A percentile compares a stretch with the other conserved stretches of the same genome.
These are phyloP conservation scores for Alternaria incomplexa DNA, from an alignment of 2,329 filamentous ascomycete genomes.

Conservation along the genomic window DNA sequence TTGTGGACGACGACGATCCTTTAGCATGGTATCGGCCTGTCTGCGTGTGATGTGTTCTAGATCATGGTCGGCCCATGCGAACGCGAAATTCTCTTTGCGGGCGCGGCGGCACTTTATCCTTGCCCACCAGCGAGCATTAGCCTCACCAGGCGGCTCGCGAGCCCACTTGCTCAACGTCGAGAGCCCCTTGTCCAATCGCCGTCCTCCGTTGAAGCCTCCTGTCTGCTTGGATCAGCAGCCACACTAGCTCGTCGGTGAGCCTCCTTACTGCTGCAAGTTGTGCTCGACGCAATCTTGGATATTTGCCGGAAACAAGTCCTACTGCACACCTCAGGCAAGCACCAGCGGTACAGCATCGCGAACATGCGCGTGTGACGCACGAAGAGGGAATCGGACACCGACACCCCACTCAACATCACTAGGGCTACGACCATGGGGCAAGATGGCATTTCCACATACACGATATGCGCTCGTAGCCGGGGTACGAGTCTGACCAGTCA, in stretches of 20 bases:
- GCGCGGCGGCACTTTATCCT: conserved; percentile 32
- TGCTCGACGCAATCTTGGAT: conserved; percentile 1
- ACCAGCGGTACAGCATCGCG: conserved; percentile 1
- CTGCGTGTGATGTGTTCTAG: conserved; percentile 40
- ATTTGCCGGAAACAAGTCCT: conserved; percentile 9
- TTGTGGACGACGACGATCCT: conserved; percentile 32
- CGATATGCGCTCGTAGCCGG: conserved; percentile 8
- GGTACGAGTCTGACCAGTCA: conserved; percentile 11
- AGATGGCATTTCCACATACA: conserved; percentile 5
- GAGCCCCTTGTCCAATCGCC: conserved; percentile 21
- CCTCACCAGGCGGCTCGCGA: conserved; percentile 19
- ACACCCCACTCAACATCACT: background rate
- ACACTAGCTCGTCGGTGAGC: conserved; percentile 21
- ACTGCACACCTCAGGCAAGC: conserved; percentile 7
- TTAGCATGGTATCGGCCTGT: conserved; percentile 17
- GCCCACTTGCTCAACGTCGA: conserved; percentile 24
- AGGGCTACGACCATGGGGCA: conserved; percentile 2
- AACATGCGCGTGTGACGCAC: conserved; percentile 2
- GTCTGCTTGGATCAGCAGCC: conserved; percentile 15
- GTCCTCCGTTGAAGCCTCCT: conserved; percentile 13
- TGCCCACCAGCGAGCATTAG: conserved; percentile 24
- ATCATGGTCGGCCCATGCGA: conserved; percentile 32
- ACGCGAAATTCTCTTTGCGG: conserved; percentile 35
- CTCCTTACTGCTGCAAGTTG: conserved; percentile 9
- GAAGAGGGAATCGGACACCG: background rate